These are phyloP conservation scores for Leishmania tropica DNA, from an alignment of 208 protist genomes.

Conservation along the genomic window DNA sequence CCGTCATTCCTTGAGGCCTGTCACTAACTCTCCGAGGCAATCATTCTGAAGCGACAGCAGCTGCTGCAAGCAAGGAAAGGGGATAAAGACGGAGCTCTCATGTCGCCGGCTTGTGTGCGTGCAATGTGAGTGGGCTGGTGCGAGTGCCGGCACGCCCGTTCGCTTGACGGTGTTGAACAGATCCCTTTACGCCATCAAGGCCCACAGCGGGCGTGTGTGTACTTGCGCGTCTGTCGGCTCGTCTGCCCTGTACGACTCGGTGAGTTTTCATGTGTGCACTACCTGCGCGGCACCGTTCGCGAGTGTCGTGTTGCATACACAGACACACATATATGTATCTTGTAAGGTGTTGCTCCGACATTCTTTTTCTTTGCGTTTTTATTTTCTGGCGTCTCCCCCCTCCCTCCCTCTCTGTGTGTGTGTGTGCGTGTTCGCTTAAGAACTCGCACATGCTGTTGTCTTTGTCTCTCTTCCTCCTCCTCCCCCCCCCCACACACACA, in stretches of 20 bases:
- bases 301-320: too few relatives aligned
- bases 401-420: background rate
- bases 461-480: background rate
- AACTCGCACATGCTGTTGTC: background rate
- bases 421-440: too few relatives aligned
- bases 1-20: background rate
- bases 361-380: background rate
- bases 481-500: background rate
- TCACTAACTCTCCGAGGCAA: background rate
- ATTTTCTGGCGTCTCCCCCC: background rate
- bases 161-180: too few relatives aligned
- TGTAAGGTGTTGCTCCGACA: background rate
- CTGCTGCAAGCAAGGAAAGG: background rate
- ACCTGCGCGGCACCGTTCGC: too few relatives aligned
- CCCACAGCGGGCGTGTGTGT: too few relatives aligned
- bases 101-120: background rate
- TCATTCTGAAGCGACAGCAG: background rate
- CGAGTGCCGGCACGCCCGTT: too few relatives aligned
- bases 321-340: too few relatives aligned
- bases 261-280: too few relatives aligned
- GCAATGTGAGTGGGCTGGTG: too few relatives aligned
- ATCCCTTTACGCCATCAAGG: too few relatives aligned
- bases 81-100: background rate
- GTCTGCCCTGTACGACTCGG: too few relatives aligned
- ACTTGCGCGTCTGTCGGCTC: too few relatives aligned